Conservation (phyloP, 345 rosid species). For the thale cress (Arabidopsis thaliana) region TAIR10.1 NC_003074.8:18326001-18326500, state of each 20-base stretch:
- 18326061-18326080: slow-evolving; percentile 70
- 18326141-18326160: slow-evolving; percentile 1
- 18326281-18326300: slow-evolving; percentile 24
- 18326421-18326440: slow-evolving; percentile 50
- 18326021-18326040: slow-evolving; percentile 57
- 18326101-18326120: slow-evolving; percentile 59
- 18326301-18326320: slow-evolving; percentile 16
- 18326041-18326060: slow-evolving; percentile 60
- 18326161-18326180: slow-evolving; percentile 3
- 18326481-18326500: slow-evolving; percentile 77
- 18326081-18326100: slow-evolving; percentile 44
- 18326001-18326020: slow-evolving; percentile 5
- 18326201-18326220: neutral
- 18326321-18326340: slow-evolving; percentile 7
- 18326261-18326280: slow-evolving; percentile 7
- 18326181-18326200: neutral
- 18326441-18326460: slow-evolving; percentile 74
- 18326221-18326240: slow-evolving; percentile 7
- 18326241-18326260: neutral
- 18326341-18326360: neutral
- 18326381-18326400: neutral
- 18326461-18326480: slow-evolving; percentile 83
- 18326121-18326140: slow-evolving; percentile 2
- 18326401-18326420: slow-evolving; percentile 9
- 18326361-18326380: slow-evolving; percentile 10